Evolutionary conservation across 169 alveolate species (phyloP), one percentile per base, ranked within the genome.

Genomic region (Plasmodium vinckei): DNA sequence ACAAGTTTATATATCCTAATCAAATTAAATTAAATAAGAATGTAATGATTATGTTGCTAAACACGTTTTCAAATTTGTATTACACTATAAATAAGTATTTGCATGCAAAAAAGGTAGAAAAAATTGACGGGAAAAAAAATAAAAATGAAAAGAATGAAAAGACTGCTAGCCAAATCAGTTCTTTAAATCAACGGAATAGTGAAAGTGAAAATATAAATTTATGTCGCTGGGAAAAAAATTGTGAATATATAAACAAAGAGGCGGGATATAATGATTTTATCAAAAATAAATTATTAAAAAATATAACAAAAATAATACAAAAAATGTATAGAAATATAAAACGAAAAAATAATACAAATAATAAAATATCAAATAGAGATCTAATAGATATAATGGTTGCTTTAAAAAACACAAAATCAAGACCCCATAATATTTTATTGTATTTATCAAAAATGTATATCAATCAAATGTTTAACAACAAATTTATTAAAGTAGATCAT

Each of bases 31-130:
- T 77, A 15, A 47, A 21, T 77, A 67, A 49, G 51, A 39, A 51
- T 49, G 46, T 27, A 23, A 13, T 77, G 12, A 57, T 56, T 23
- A 49, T 42, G 27, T n/a, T 77, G 5, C 23, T 63, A 47, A 63
- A 77, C 39, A 53, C 49, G 23, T 15, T 64, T n/a, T 9, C 88
- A 49, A 63, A 59, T 27, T 63, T 77, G 51, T 77, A 63, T 39
- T 64, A 77, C 61, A 77, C 88, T 6, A 49, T 77, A n/a, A 51
- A 15, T 51, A 77, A 57, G 51, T 25, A 49, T 49, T 63, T 42
- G 19, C 5, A 17, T 25, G 39, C n/a, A 9, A 15, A 44, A 27
- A 59, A 42, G 17, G 7, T 17, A 12, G 57, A 68, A 39, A 0
- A 6, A 5, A 9, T 42, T n/a, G 4, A n/a, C 7, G 25, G n/a